Percentiles rank a stretch among this genome's conserved stretches.
Evolutionary conservation across 495 filamentous ascomycete genomes (phyloP).

Genomic region (Penicillium longicatenatum): DNA sequence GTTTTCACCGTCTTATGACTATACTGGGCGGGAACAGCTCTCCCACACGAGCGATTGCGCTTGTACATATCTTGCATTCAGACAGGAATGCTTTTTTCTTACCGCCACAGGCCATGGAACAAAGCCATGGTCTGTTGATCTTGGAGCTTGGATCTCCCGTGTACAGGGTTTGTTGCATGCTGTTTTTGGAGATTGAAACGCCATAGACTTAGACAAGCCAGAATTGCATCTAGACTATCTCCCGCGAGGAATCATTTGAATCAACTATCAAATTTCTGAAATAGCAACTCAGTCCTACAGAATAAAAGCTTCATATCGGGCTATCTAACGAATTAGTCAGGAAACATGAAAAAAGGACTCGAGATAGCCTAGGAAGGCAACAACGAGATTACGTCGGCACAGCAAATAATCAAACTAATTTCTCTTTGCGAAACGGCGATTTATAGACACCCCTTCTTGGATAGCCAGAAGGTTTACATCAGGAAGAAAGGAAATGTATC

Average conservation of each 20-base stretch:
- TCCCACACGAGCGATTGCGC: conserved; percentile 22
- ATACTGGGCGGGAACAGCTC: conserved; percentile 22
- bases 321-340: too few relatives aligned
- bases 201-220: conserved; percentile 32
- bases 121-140: neutral
- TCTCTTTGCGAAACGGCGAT: conserved; percentile 32
- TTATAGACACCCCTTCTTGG: conserved; percentile 36
- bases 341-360: neutral
- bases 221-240: conserved; percentile 25
- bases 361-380: neutral
- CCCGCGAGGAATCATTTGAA: conserved; percentile 11
- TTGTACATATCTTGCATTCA: conserved; percentile 33
- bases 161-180: conserved; percentile 18
- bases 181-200: conserved; percentile 10
- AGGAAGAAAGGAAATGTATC: conserved; percentile 33
- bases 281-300: neutral
- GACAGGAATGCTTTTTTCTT: conserved; percentile 16
- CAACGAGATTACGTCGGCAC: neutral
- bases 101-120: neutral
- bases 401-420: neutral
- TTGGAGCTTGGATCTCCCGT: neutral
- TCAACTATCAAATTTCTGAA: neutral
- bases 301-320: neutral
- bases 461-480: conserved; percentile 17
- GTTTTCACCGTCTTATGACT: conserved; percentile 12